Conservation (phyloP, 257 asterid species). For the Linderniella brevidens region DNA sequence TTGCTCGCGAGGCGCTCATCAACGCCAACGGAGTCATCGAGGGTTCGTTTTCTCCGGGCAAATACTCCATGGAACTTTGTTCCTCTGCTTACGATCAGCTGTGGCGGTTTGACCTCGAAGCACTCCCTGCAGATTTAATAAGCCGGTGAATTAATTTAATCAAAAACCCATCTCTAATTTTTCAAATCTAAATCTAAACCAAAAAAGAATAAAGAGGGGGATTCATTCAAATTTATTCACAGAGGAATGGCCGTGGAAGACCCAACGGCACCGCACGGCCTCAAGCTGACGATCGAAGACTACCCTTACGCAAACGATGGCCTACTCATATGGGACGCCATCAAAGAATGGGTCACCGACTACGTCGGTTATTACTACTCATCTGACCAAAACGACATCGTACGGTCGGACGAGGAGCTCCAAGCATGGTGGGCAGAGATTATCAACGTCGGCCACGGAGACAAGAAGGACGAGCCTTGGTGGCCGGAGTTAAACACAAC, state of each 20-base stretch:
- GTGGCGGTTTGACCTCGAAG: conserved; percentile 67
- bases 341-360: conserved; percentile 55
- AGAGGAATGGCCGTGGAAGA: conserved; percentile 86
- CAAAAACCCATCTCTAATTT: not conserved
- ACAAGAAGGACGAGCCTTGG: conserved; percentile 61
- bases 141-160: conserved; percentile 26
- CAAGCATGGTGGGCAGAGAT: conserved; percentile 78
- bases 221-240: not conserved
- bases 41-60: conserved; percentile 29
- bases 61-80: conserved; percentile 41
- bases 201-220: not conserved
- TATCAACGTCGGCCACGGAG: conserved; percentile 45
- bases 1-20: conserved; percentile 50
- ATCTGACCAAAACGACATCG: conserved; percentile 6
- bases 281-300: conserved; percentile 56
- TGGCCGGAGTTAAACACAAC: conserved; percentile 53
- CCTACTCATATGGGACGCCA: conserved; percentile 48
- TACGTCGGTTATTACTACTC: conserved; percentile 44
- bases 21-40: conserved; percentile 53
- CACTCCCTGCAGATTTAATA: conserved; percentile 53
- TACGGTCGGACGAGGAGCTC: conserved; percentile 42
- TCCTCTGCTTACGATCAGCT: conserved; percentile 37
- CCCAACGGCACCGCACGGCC: conserved; percentile 47
- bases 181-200: no score
- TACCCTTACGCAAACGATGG: conserved; percentile 79